A percentile compares a stretch with the other conserved stretches of the same genome.
Conservation (phyloP, 2,329 filamentous ascomycete species). For the Sporothrix mexicana region DNA sequence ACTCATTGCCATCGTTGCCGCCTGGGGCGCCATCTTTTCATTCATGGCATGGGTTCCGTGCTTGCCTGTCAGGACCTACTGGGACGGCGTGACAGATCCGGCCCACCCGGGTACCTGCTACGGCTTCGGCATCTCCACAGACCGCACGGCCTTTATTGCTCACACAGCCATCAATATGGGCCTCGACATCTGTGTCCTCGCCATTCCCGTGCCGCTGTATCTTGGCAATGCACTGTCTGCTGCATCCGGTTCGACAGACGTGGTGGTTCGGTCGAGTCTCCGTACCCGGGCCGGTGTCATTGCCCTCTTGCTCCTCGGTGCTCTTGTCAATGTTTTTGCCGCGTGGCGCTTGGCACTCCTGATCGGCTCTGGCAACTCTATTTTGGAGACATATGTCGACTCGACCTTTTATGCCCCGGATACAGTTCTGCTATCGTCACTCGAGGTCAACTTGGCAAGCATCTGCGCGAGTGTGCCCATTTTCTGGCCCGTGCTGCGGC, state of each 20-base stretch:
- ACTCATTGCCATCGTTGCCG: conserved; percentile 36
- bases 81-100: conserved; percentile 34
- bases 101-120: conserved; percentile 33
- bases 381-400: conserved; percentile 40
- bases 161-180: conserved; percentile 46
- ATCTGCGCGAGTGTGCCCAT: conserved; percentile 38
- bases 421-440: conserved; percentile 39
- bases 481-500: conserved; percentile 43
- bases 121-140: conserved; percentile 35
- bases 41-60: conserved; percentile 40
- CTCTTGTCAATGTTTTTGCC: conserved; percentile 38
- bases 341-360: conserved; percentile 39
- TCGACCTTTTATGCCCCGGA: conserved; percentile 42
- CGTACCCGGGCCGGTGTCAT: conserved; percentile 42
- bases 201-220: conserved; percentile 45
- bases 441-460: conserved; percentile 42
- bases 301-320: conserved; percentile 37
- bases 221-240: conserved; percentile 38
- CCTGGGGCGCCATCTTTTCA: conserved; percentile 40
- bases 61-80: conserved; percentile 37
- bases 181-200: conserved; percentile 45
- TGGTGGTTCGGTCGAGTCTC: background rate
- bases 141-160: conserved; percentile 41
- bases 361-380: conserved; percentile 36
- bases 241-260: background rate